Base-by-base conservation (phyloP, 352 stramenopile genomes). In the Globisporangium emineosum region DNA sequence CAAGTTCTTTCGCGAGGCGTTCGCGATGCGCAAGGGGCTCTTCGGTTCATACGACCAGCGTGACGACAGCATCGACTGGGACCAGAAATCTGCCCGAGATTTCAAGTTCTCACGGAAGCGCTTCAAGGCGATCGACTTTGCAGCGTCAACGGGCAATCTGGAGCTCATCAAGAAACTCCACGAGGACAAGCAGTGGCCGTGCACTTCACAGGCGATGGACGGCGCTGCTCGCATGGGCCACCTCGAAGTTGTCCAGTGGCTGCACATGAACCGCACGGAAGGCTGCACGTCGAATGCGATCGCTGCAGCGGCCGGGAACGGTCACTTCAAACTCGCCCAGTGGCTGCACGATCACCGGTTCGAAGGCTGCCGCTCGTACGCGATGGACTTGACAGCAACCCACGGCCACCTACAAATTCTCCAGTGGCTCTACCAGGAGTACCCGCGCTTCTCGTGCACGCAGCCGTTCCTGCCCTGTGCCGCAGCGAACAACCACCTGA, bases 381-480 rank as follows among this genome's bases (percentile, higher is more conserved):
- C 76, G 30, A 58, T 86, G 65, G 74, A 86, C 51, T 25, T 80
- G 25, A 68, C 75, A 29, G 77, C 77, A n/a, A 77, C 69, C 3
- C 75, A 81, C 66, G 75, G 77, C 2, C 77, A 82, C 35, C 52
- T 83, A 25, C 59, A 76, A 0, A 70, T 86, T 5, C 49, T 86
- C 7, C 73, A 79, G n/a, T 86, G 76, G 75, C 59, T 86, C 2
- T 68, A 71, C 45, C 57, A 60, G 29, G 60, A 71, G 3, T 80
- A 73, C 45, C 64, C 69, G 5, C 58, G 67, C 23, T 76, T 76
- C 29, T 67, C 65, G 52, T 78, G 70, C 49, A 77, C 73, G 17
- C 50, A 69, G 56, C 57, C 70, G 7, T 78, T 78, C 49, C 15
- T 78, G 12, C 64, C 71, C 33, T 78, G 71, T 25, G 69, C 75